Evolutionary conservation across 1,284 basidiomycete genomes (phyloP).

Genomic region (Apiotrichum brassicae): DNA sequence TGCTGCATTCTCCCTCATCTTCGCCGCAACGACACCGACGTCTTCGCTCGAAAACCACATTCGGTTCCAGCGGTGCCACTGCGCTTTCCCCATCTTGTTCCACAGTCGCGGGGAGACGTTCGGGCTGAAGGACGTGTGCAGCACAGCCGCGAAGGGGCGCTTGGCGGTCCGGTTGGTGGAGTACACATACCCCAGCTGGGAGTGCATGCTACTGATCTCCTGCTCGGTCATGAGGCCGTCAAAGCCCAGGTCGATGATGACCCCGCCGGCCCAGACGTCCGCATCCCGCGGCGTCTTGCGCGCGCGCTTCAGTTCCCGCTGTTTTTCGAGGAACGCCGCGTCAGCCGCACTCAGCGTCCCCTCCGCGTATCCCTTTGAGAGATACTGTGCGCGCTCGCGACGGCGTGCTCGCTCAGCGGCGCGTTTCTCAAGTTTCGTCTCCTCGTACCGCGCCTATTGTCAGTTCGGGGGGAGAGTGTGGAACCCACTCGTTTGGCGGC

Average conservation of each 20-base stretch:
- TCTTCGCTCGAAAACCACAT: conserved; percentile 67
- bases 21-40: conserved; percentile 21
- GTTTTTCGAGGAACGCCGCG: conserved; percentile 21
- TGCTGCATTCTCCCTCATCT: conserved; percentile 3
- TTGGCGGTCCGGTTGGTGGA: conserved; percentile 69
- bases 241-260: conserved; percentile 88
- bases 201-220: conserved; percentile 82
- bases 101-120: conserved; percentile 34
- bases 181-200: conserved; percentile 85
- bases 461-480: conserved; percentile 4
- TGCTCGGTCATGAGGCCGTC: conserved; percentile 92
- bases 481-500: conserved; percentile 31
- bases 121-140: conserved; percentile 65
- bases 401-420: conserved; percentile 31
- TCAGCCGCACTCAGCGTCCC: conserved; percentile 33
- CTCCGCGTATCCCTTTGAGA: conserved; percentile 24
- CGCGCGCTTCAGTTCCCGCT: conserved; percentile 22
- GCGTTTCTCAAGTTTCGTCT: conserved; percentile 27
- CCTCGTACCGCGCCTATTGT: conserved; percentile 17
- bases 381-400: conserved; percentile 17
- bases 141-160: conserved; percentile 62
- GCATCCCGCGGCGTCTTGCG: conserved; percentile 14
- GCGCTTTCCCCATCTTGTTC: conserved; percentile 39
- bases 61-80: conserved; percentile 66
- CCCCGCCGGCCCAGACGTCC: conserved; percentile 55